Evolutionary conservation across 306 rosid species (phyloP).

Genomic region (Pachyrhizus erosus): DNA sequence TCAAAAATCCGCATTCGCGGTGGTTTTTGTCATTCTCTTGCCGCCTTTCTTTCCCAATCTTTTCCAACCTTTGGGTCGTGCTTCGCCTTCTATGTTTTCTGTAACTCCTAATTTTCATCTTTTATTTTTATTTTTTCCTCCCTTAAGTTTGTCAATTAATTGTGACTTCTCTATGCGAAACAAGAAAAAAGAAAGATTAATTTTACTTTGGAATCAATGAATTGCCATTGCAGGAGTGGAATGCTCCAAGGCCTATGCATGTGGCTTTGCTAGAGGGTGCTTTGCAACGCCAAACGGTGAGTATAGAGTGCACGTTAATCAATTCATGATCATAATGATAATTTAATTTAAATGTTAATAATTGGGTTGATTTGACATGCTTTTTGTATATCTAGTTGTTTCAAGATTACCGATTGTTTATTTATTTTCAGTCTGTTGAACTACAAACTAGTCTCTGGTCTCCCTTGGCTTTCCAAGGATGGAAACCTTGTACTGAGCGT

Average conservation of each 20-base stretch:
- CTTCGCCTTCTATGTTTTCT: slow-evolving; percentile 82
- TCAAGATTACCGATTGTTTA: neutral
- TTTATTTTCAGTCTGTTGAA: slow-evolving; percentile 51
- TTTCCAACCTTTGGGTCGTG: slow-evolving; percentile 75
- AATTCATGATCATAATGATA: neutral
- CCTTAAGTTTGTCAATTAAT: neutral
- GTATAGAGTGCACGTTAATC: slow-evolving; percentile 7
- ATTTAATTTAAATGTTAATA: neutral
- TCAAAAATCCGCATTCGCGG: slow-evolving; percentile 63
- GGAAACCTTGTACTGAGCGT: slow-evolving; percentile 73
- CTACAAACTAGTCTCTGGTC: slow-evolving; percentile 69
- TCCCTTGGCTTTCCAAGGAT: slow-evolving; percentile 73
- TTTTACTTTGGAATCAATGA: too few species aligned
- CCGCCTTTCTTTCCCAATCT: slow-evolving; percentile 68
- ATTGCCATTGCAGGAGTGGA: slow-evolving; percentile 74
- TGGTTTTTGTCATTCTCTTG: slow-evolving; percentile 65
- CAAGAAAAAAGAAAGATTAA: too few species aligned
- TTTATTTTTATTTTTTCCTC: neutral
- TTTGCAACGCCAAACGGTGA: slow-evolving; percentile 67
- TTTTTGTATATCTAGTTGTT: slow-evolving; percentile 22
- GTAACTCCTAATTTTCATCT: slow-evolving; percentile 44
- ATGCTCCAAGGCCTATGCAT: slow-evolving; percentile 87
- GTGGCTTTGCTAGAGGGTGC: slow-evolving; percentile 72
- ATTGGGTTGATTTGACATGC: slow-evolving; percentile 12
- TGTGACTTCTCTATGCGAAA: neutral